Base-by-base conservation (phyloP, 2,329 filamentous ascomycete genomes). In the Ophiobolus disseminans region DNA sequence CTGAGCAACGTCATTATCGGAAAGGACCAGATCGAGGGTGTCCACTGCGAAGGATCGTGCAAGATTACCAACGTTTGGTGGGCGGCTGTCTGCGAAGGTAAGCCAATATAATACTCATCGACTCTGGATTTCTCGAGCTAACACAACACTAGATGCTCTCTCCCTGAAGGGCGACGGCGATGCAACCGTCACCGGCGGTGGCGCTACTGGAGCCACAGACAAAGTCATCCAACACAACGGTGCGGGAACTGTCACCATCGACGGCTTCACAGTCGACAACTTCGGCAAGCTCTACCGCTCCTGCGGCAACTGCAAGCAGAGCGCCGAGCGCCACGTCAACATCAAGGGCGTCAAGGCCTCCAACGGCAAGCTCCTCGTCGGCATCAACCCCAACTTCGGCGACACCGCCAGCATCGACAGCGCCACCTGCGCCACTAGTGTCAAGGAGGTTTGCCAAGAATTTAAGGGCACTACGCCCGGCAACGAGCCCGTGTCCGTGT, bases 1-100 rank as follows among this genome's bases (percentile, higher is more conserved):
- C 70, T 83, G 32, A 77, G 75, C 60, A 83, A 83, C 63, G 80
- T 76, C 66, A 82, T 83, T 68, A 82, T 83, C 47, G 80, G 81
- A 17, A 72, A 74, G 40, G 74, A 76, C 53, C 76, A 81, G 62
- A 73, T 76, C 20, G 80, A 60, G 45, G 57, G 57, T 26, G 43
- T 60, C 14, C 57, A 60, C 55, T 60, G 57, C 40, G 40, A 52
- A 80, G 65, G 80, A 75, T 50, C 47, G 3, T 81, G 79, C 68
- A 78, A 75, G 20, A 68, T 80, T 25, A 71, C 72, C 46, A 77
- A 77, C 56, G 75, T 78, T 42, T 77, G 75, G 74, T 79, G 72
- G 69, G 63, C 66, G 21, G 70, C 69, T 31, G 73, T 78, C 28
- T 77, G 73, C 65, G 70, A 78, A 58, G n/a, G 21, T 20, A 37